Conservation (phyloP, 1,139 yeast species). For the Candida gigantensis region DNA sequence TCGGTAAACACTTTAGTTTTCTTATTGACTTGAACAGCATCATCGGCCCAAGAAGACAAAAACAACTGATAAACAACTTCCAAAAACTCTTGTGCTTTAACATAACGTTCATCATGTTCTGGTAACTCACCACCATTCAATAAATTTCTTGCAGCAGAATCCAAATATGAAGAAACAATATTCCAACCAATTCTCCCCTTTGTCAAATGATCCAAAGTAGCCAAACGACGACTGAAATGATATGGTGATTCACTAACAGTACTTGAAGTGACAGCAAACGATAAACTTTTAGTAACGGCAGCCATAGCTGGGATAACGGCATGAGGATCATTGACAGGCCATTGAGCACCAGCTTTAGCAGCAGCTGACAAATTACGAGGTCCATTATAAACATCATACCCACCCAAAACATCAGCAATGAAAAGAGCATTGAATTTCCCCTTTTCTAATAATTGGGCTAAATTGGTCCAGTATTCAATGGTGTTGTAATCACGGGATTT, state of each 20-base stretch:
- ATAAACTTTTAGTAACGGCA: slow-evolving; percentile 38
- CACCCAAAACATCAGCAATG: slow-evolving; percentile 48
- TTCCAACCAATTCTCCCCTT: slow-evolving; percentile 51
- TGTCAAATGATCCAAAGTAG: slow-evolving; percentile 44
- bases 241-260: slow-evolving; percentile 48
- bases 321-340: slow-evolving; percentile 45
- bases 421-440: slow-evolving; percentile 47
- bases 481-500: slow-evolving; percentile 33
- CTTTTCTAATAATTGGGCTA: slow-evolving; percentile 44
- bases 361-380: slow-evolving; percentile 36
- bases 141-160: slow-evolving; percentile 42
- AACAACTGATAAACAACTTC: slow-evolving; percentile 42
- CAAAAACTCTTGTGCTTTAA: slow-evolving; percentile 43
- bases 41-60: slow-evolving; percentile 48
- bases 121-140: slow-evolving; percentile 36
- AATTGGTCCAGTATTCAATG: slow-evolving; percentile 46
- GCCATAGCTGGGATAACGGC: slow-evolving; percentile 45
- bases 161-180: slow-evolving; percentile 41
- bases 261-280: slow-evolving; percentile 43
- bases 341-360: slow-evolving; percentile 41
- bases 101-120: slow-evolving; percentile 42
- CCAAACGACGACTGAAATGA: slow-evolving; percentile 45
- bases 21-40: slow-evolving; percentile 29
- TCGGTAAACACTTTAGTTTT: slow-evolving; percentile 30
- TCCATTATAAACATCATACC: slow-evolving; percentile 42